These are phyloP conservation scores for Hortaea werneckii DNA, from an alignment of 2,329 filamentous ascomycete species.

Conservation along the genomic window DNA sequence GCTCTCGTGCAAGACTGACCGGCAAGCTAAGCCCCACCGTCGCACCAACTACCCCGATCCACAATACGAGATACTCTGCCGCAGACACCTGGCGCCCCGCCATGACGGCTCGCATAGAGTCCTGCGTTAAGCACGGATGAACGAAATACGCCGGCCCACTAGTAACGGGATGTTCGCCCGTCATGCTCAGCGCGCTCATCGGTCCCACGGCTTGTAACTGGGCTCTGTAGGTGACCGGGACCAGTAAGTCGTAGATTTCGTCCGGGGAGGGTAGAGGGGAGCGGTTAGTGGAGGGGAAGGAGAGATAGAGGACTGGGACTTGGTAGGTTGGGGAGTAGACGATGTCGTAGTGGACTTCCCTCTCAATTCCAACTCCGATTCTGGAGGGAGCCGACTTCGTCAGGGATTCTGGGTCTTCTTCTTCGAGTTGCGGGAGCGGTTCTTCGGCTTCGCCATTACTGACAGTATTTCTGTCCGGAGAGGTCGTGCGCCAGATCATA, in stretches of 20 bases:
- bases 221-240: conserved; percentile 23
- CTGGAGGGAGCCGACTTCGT: too few relatives aligned
- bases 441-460: too few relatives aligned
- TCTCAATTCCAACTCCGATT: too few relatives aligned
- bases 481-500: too few relatives aligned
- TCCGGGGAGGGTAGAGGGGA: conserved; percentile 12
- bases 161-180: conserved; percentile 66
- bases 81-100: neutral
- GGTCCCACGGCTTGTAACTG: conserved; percentile 28
- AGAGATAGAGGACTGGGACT: conserved; percentile 37
- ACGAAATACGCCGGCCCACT: conserved; percentile 76
- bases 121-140: conserved; percentile 81
- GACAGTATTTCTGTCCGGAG: too few relatives aligned
- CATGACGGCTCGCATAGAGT: conserved; percentile 55
- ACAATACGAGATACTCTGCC: conserved; percentile 62
- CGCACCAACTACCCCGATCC: conserved; percentile 78
- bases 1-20: conserved; percentile 9
- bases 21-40: conserved; percentile 57
- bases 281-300: conserved; percentile 13
- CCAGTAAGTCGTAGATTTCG: conserved; percentile 27
- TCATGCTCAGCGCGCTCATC: conserved; percentile 20
- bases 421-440: too few relatives aligned
- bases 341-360: conserved; percentile 27
- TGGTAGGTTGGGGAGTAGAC: conserved; percentile 34
- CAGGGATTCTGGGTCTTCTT: too few relatives aligned